Evolutionary conservation across 345 rosid species (phyloP).

Genomic region (Aquilaria malaccensis): DNA sequence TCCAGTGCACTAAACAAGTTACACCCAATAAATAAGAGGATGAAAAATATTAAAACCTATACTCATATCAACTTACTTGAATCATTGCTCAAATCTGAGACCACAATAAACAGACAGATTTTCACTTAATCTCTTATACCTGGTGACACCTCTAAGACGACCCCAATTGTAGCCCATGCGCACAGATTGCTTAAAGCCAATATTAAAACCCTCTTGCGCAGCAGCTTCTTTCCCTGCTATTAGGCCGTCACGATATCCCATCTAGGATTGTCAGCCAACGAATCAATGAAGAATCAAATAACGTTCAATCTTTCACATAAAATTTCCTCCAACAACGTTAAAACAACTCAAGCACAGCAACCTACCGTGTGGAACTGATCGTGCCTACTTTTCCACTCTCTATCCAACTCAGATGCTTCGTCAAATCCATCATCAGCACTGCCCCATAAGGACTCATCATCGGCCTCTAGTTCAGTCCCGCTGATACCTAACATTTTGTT

Average conservation of each 20-base stretch:
- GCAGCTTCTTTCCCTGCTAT: constrained; percentile 67
- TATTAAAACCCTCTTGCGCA: constrained; percentile 75
- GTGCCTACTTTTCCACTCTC: constrained; percentile 38
- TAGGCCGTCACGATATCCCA: constrained; percentile 82
- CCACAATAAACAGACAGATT: neutral
- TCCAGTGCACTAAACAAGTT: constrained; percentile 43
- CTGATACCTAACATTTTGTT: constrained; percentile 17
- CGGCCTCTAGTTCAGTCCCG: constrained; percentile 20
- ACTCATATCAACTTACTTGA: neutral
- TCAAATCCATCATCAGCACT: constrained; percentile 36
- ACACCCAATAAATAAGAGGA: constrained; percentile 6
- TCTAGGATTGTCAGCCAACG: constrained; percentile 22
- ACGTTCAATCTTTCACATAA: neutral
- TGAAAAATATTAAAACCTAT: neutral
- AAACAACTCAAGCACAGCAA: neutral
- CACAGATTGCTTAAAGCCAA: constrained; percentile 67
- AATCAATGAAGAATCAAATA: neutral
- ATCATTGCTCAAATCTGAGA: neutral
- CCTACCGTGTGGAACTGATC: constrained; percentile 40
- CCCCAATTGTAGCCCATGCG: constrained; percentile 66
- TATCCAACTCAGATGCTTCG: constrained; percentile 24
- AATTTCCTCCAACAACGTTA: neutral
- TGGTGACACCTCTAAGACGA: constrained; percentile 63
- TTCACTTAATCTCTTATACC: constrained; percentile 28
- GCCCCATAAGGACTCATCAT: constrained; percentile 35